Conservation (phyloP, 2,329 filamentous ascomycete genomes). For the Fusarium sp. region DNA sequence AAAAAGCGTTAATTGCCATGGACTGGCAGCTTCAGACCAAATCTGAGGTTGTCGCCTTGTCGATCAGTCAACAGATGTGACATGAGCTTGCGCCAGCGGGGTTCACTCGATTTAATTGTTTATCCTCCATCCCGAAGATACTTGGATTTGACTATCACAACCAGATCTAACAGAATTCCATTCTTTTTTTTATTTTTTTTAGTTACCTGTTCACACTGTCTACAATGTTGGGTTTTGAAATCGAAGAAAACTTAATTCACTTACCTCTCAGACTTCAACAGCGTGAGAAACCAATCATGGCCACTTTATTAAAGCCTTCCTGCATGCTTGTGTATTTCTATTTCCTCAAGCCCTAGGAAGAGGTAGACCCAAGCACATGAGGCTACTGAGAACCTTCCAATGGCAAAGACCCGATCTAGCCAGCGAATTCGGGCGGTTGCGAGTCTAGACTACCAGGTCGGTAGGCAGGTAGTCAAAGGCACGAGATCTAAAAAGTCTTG, state of each 20-base stretch:
- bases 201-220: not conserved
- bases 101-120: slow-evolving; percentile 7
- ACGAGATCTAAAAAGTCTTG: slow-evolving; percentile 16
- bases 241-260: not conserved
- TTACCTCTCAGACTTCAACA: not conserved
- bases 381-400: not conserved
- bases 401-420: not conserved
- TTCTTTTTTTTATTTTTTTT: not conserved
- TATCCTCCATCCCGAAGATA: not conserved
- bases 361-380: not conserved
- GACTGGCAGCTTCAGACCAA: slow-evolving; percentile 16
- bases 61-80: slow-evolving; percentile 12
- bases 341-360: not conserved
- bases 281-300: not conserved
- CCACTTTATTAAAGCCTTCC: not conserved
- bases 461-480: slow-evolving; percentile 6
- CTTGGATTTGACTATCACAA: not conserved
- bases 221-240: not conserved
- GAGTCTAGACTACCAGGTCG: not conserved
- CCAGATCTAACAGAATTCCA: slow-evolving; percentile 14
- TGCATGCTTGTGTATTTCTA: not conserved
- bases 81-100: slow-evolving; percentile 8
- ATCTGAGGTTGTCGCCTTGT: slow-evolving; percentile 11
- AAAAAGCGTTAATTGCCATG: slow-evolving; percentile 8
- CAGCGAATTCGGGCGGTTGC: not conserved